Conservation (phyloP, 192 early-diverging fungal species). For the Entomortierella parvispora region DNA sequence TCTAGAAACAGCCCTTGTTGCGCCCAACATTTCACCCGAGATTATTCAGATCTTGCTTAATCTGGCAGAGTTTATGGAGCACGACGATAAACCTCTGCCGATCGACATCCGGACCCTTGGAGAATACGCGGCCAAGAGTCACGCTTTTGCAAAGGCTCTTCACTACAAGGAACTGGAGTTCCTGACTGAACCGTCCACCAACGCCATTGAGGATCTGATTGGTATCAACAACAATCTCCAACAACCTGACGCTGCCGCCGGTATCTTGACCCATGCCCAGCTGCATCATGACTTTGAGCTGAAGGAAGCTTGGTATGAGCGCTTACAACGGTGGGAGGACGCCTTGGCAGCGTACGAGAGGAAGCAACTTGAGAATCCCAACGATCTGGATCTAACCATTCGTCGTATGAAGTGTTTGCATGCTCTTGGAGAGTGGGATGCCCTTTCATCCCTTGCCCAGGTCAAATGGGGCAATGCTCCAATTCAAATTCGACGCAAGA, state of each 20-base stretch:
- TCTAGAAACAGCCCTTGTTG: slow-evolving; percentile 83
- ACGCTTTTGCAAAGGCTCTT: slow-evolving; percentile 97
- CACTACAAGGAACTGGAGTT: slow-evolving; percentile 99
- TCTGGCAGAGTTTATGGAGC: slow-evolving; percentile 99
- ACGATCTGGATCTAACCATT: slow-evolving; percentile 78
- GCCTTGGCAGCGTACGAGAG: slow-evolving; percentile 87
- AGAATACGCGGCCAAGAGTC: slow-evolving; percentile 89
- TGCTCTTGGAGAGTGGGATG: slow-evolving; percentile 93
- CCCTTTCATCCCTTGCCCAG: slow-evolving; percentile 79
- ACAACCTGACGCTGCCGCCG: slow-evolving; percentile 95
- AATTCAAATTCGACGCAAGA: slow-evolving; percentile 71
- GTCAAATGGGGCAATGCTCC: slow-evolving; percentile 75
- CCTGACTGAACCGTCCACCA: slow-evolving; percentile 79
- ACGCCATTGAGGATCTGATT: slow-evolving; percentile 91
- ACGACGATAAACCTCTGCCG: slow-evolving; percentile 93
- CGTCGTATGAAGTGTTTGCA: slow-evolving; percentile 94
- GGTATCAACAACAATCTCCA: slow-evolving; percentile 95
- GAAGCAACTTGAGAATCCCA: slow-evolving; percentile 79
- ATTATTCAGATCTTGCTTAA: slow-evolving; percentile 92
- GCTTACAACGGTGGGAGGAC: slow-evolving; percentile 94
- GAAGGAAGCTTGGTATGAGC: slow-evolving; percentile 93
- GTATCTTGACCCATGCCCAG: slow-evolving; percentile 92
- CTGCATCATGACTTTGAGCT: slow-evolving; percentile 84
- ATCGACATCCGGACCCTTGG: slow-evolving; percentile 93
- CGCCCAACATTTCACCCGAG: slow-evolving; percentile 89